Percentiles rank a stretch among this genome's conserved stretches.
Evolutionary conservation across 768 basidiomycete species (phyloP).

Genomic region (Pulveroboletus sp.): DNA sequence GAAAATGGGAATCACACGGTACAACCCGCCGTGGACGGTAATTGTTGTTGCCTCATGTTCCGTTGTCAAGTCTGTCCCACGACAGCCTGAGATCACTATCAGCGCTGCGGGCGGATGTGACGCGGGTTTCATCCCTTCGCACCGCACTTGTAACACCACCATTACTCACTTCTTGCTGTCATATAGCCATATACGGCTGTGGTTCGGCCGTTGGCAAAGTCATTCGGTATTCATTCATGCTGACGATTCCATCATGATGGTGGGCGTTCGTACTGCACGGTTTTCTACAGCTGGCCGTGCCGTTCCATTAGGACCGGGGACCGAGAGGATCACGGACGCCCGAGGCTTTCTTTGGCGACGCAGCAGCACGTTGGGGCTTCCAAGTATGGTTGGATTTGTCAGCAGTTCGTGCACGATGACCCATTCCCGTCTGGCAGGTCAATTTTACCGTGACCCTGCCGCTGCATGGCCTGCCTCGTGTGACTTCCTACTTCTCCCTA

Average conservation of each 20-base stretch:
- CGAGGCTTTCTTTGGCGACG: conserved; percentile 17
- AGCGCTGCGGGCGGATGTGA: conserved; percentile 12
- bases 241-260: conserved; percentile 5
- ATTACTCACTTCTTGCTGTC: conserved; percentile 10
- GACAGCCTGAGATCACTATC: conserved; percentile 13
- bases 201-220: neutral
- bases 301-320: conserved; percentile 11
- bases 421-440: conserved; percentile 7
- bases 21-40: conserved; percentile 8
- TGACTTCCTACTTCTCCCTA: conserved; percentile 14
- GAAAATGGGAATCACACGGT: conserved; percentile 9
- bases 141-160: conserved; percentile 20
- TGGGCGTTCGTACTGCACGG: conserved; percentile 14
- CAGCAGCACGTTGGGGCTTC: conserved; percentile 12
- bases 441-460: conserved; percentile 23
- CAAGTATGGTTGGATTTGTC: conserved; percentile 24
- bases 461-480: conserved; percentile 30
- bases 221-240: conserved; percentile 2
- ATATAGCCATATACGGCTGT: conserved; percentile 1
- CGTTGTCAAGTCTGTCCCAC: conserved; percentile 17
- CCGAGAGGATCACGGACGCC: conserved; percentile 23
- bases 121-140: conserved; percentile 17
- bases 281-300: conserved; percentile 11
- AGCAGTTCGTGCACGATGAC: conserved; percentile 14
- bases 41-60: conserved; percentile 29